phyloP scores from a whole-genome alignment of 1,284 basidiomycete genomes.

The Athelia psychrophila region DNA sequence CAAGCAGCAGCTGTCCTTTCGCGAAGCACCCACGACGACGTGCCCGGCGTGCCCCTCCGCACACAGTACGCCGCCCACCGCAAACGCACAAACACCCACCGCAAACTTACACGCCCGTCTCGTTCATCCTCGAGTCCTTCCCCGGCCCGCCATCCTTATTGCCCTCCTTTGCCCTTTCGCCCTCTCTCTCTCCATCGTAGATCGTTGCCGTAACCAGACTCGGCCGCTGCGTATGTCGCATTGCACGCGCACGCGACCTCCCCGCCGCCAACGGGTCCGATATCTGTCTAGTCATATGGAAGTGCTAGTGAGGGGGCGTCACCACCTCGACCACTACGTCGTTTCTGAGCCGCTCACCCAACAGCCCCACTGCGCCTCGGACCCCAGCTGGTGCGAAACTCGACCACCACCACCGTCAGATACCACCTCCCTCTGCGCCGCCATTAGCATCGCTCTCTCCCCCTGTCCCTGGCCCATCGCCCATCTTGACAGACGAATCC shows the following conservation, averaged over 20 bases:
- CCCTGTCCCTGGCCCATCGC: slow-evolving; percentile 48
- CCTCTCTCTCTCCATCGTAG: slow-evolving; percentile 19
- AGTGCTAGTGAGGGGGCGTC: background rate
- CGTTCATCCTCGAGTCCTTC: slow-evolving; percentile 45
- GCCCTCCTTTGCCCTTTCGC: no score
- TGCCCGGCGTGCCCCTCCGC: no score
- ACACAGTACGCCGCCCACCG: background rate
- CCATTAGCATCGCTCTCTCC: slow-evolving; percentile 47
- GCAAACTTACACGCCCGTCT: no score
- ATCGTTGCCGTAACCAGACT: slow-evolving; percentile 7
- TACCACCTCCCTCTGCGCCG: slow-evolving; percentile 42
- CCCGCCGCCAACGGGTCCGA: no score
- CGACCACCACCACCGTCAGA: no score
- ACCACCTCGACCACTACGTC: background rate
- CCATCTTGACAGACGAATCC: slow-evolving; percentile 43
- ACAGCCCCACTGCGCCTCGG: background rate
- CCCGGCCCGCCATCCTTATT: slow-evolving; percentile 51
- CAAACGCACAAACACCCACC: no score
- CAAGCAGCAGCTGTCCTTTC: no score
- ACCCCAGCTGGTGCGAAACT: no score
- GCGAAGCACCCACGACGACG: no score
- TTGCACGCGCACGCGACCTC: slow-evolving; percentile 4
- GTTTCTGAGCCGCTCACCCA: background rate
- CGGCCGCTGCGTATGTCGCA: slow-evolving; percentile 9
- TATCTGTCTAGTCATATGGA: slow-evolving; percentile 1